These are phyloP conservation scores for Trichoderma citrinoviride DNA, from an alignment of 2,329 filamentous ascomycete genomes.

Conservation along the genomic window DNA sequence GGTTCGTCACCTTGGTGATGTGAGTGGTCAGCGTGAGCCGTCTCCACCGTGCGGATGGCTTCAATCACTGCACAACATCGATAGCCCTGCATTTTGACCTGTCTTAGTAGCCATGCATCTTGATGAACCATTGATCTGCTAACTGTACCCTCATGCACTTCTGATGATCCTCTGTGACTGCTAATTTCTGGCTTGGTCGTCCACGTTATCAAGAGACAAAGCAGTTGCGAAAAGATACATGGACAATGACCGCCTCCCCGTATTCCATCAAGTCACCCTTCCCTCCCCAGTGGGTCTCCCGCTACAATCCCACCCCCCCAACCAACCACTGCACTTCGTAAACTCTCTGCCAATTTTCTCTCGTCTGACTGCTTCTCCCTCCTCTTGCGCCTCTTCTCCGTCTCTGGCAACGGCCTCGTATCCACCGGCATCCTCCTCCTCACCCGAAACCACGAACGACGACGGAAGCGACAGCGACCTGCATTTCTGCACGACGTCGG, in stretches of 20 bases:
- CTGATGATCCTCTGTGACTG: background rate
- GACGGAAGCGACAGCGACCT: background rate
- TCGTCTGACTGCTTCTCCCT: background rate
- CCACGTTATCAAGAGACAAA: background rate
- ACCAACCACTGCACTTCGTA: background rate
- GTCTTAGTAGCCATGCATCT: background rate
- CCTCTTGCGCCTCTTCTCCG: background rate
- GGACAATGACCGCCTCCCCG: background rate
- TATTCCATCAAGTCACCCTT: constrained; percentile 11
- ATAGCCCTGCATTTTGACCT: no score
- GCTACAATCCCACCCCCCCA: background rate
- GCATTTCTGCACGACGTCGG: background rate
- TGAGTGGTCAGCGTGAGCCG: background rate
- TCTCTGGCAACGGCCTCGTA: background rate
- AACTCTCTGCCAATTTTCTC: background rate
- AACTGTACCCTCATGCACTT: background rate
- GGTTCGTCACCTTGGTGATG: background rate
- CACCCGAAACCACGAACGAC: background rate
- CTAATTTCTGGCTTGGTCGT: background rate
- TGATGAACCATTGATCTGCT: background rate
- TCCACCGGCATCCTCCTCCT: background rate
- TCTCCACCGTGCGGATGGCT: background rate
- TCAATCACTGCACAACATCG: background rate
- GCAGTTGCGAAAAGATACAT: background rate
- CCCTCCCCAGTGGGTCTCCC: background rate